phyloP scores from a whole-genome alignment of 2,329 filamentous ascomycete genomes.

The Microsporum ferrugineum region DNA sequence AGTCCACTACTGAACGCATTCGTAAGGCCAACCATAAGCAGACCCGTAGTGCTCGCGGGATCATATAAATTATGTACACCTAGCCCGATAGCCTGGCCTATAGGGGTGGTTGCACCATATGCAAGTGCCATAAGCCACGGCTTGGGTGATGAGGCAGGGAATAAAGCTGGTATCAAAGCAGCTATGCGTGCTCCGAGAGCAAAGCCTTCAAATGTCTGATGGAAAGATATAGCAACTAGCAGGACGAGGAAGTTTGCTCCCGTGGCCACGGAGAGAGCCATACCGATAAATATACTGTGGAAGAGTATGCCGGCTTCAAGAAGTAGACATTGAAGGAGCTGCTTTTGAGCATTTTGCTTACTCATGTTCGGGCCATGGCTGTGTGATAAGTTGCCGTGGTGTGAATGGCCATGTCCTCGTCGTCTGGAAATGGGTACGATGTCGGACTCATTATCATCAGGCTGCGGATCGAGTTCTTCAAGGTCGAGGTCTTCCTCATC shows the following conservation, averaged over 20 bases:
- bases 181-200: constrained; percentile 77
- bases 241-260: constrained; percentile 71
- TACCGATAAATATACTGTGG: constrained; percentile 76
- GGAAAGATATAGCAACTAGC: constrained; percentile 67
- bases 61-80: constrained; percentile 69
- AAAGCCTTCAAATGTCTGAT: constrained; percentile 81
- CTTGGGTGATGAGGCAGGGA: constrained; percentile 58
- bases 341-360: constrained; percentile 39
- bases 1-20: constrained; percentile 75
- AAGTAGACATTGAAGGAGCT: constrained; percentile 65
- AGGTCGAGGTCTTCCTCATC: constrained; percentile 49
- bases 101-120: constrained; percentile 60
- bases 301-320: constrained; percentile 76
- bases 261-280: constrained; percentile 71
- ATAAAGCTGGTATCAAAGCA: constrained; percentile 53
- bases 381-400: constrained; percentile 9
- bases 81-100: constrained; percentile 74
- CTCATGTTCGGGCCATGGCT: constrained; percentile 12
- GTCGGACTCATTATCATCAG: constrained; percentile 8
- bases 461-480: constrained; percentile 39
- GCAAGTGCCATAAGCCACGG: constrained; percentile 61
- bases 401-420: constrained; percentile 7
- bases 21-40: constrained; percentile 76
- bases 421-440: constrained; percentile 3
- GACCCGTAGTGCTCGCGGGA: constrained; percentile 60